Evolutionary conservation across 2,329 filamentous ascomycete genomes (phyloP).

Genomic region (Bipolaris victoriae): DNA sequence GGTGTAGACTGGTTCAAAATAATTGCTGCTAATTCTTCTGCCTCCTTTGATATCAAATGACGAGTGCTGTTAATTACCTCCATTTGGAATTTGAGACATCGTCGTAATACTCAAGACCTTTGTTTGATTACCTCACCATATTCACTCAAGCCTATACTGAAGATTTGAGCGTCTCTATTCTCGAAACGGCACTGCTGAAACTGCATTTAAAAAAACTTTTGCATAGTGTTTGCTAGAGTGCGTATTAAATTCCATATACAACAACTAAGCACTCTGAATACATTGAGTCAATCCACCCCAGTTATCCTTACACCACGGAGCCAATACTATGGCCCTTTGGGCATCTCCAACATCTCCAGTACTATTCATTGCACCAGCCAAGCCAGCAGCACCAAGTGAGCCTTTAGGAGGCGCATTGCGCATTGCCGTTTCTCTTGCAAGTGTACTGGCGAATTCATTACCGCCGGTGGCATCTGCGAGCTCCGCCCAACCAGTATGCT

Average conservation of each 20-base stretch:
- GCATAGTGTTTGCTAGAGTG: too few species aligned
- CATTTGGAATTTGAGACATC: too few species aligned
- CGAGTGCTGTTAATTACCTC: too few species aligned
- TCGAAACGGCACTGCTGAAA: too few species aligned
- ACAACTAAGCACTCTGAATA: slow-evolving; percentile 7
- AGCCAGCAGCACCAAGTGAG: slow-evolving; percentile 68
- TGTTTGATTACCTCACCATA: too few species aligned
- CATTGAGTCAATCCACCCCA: slow-evolving; percentile 59
- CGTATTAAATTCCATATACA: neutral
- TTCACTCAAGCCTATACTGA: too few species aligned
- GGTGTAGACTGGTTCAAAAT: too few species aligned
- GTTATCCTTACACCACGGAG: slow-evolving; percentile 74
- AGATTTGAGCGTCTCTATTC: too few species aligned
- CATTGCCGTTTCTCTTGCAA: slow-evolving; percentile 80
- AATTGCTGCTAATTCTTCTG: too few species aligned
- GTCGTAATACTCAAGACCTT: too few species aligned
- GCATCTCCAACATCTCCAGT: slow-evolving; percentile 75
- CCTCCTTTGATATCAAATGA: too few species aligned
- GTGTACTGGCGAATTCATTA: slow-evolving; percentile 66
- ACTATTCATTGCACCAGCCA: slow-evolving; percentile 76
- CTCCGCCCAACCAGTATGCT: slow-evolving; percentile 81
- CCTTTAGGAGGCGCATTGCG: slow-evolving; percentile 77
- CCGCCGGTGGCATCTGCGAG: slow-evolving; percentile 64
- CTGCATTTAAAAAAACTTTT: too few species aligned
- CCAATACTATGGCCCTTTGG: slow-evolving; percentile 76